Base-by-base conservation (phyloP, 352 stramenopile species). In the Phytopythium oedochilum region DNA sequence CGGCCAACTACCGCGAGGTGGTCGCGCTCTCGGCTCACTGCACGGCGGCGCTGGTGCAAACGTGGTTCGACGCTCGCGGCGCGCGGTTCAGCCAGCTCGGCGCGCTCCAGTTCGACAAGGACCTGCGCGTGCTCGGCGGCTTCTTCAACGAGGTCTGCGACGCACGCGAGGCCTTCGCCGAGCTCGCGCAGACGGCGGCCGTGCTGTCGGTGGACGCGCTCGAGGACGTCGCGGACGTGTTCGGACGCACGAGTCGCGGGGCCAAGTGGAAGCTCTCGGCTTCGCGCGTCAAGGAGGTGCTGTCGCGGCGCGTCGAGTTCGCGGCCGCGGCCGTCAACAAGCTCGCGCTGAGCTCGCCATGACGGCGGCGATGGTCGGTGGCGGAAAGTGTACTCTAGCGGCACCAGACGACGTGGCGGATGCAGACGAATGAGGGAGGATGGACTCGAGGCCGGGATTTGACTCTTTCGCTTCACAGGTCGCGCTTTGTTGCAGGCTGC, bases 31-130 rank as follows among this genome's bases (percentile, higher is more conserved):
- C 85, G 29, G 83, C 78, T 11, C 49, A 47, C 18, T 50, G 39
- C 25, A 85, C 75, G 11, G 67, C 68, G 5, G 70, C 73, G 43
- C 60, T 86, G 35, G 44, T 95, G 23, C 78, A 92, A 53, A 69
- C 61, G 43, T 90, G 85, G 78, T 84, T 94, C 42, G 47, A 77
- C 18, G 64, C 68, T 20, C 71, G 71, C n/a, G 59, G 60, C 31
- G 61, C 70, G 50, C 75, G 76, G 15, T 86, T 94, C 59, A 92
- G 87, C 26, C 83, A 91, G 58, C 78, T 95, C 25, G 86, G 86
- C 18, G 83, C 86, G 22, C 64, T 95, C 3, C 86, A 95, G 50
- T 88, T 94, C 20, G 86, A 95, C 61, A 95, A 95, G 58, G 86
- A 95, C 55, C 31, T 95, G 49, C 83, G 86, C 46, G 70, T 91